phyloP scores from a whole-genome alignment of 140 eudicot species.

The Bidens hawaiensis region DNA sequence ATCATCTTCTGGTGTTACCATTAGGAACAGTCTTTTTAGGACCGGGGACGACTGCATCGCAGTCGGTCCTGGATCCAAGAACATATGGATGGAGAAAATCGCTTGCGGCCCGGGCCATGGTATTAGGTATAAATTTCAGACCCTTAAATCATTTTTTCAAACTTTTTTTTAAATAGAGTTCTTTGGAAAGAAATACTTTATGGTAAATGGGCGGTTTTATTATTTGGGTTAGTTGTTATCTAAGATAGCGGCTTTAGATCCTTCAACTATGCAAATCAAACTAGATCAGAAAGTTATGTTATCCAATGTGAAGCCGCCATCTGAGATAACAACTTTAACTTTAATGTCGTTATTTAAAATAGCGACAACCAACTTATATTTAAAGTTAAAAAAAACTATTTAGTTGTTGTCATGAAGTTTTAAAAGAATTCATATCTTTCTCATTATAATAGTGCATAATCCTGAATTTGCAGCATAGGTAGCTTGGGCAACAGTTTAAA shows the following conservation, averaged over 20 bases:
- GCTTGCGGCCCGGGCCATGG: slow-evolving; percentile 93
- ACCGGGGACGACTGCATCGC: slow-evolving; percentile 92
- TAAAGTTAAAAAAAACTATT: too few species aligned
- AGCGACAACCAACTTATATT: too few species aligned
- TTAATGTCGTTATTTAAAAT: too few species aligned
- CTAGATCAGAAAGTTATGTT: not conserved
- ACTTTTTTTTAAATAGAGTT: too few species aligned
- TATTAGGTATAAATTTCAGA: slow-evolving; percentile 54
- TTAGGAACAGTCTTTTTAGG: slow-evolving; percentile 30
- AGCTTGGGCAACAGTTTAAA: slow-evolving; percentile 56
- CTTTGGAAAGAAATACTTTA: not conserved
- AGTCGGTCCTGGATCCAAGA: slow-evolving; percentile 73
- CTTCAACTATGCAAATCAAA: not conserved
- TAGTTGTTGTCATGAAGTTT: too few species aligned
- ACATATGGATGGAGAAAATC: slow-evolving; percentile 59
- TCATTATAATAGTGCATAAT: not conserved
- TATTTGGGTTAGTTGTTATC: not conserved
- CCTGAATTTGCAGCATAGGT: slow-evolving; percentile 52
- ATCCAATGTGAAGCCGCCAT: not conserved
- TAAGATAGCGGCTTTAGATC: not conserved
- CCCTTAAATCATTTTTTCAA: too few species aligned
- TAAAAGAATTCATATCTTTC: too few species aligned
- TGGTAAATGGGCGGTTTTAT: not conserved
- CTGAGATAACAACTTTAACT: not conserved
- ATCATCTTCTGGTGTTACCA: slow-evolving; percentile 53